These are phyloP conservation scores for Cyclotella choctawhatcheeana DNA, from an alignment of 108 stramenopile species.

Conservation along the genomic window DNA sequence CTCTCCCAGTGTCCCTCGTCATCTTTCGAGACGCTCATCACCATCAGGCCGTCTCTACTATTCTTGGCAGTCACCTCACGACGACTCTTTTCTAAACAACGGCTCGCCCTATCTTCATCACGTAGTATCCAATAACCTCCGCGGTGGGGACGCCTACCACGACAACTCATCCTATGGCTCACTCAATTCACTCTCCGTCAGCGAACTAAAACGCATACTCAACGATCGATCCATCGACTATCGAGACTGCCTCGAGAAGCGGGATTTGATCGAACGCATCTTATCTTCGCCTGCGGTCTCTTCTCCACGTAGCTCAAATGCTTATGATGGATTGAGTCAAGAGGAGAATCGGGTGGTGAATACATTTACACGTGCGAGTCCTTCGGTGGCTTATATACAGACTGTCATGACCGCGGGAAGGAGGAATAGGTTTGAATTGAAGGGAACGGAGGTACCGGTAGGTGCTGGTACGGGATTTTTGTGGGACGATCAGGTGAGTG, in stretches of 20 bases:
- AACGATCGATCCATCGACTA: slow-evolving; percentile 73
- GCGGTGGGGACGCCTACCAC: neutral
- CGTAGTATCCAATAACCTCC: neutral
- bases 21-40: neutral
- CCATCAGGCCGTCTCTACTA: neutral
- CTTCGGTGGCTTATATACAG: slow-evolving; percentile 70
- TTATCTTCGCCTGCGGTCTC: slow-evolving; percentile 9
- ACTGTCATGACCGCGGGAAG: slow-evolving; percentile 21
- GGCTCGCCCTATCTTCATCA: slow-evolving; percentile 10
- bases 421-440: slow-evolving; percentile 23
- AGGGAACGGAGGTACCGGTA: slow-evolving; percentile 43
- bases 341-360: slow-evolving; percentile 60
- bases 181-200: slow-evolving; percentile 51
- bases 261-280: slow-evolving; percentile 68
- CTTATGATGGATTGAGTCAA: slow-evolving; percentile 1
- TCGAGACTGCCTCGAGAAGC: slow-evolving; percentile 78
- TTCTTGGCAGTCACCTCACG: neutral
- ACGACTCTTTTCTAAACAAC: slow-evolving; percentile 3
- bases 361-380: slow-evolving; percentile 63
- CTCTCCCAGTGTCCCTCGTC: slow-evolving; percentile 9
- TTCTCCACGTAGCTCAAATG: neutral
- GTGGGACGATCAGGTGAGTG: slow-evolving; percentile 63
- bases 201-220: slow-evolving; percentile 74
- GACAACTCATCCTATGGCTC: slow-evolving; percentile 1
- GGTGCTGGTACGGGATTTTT: slow-evolving; percentile 84